Evolutionary conservation across 768 basidiomycete genomes (phyloP).

Genomic region (Lyophyllum atratum): DNA sequence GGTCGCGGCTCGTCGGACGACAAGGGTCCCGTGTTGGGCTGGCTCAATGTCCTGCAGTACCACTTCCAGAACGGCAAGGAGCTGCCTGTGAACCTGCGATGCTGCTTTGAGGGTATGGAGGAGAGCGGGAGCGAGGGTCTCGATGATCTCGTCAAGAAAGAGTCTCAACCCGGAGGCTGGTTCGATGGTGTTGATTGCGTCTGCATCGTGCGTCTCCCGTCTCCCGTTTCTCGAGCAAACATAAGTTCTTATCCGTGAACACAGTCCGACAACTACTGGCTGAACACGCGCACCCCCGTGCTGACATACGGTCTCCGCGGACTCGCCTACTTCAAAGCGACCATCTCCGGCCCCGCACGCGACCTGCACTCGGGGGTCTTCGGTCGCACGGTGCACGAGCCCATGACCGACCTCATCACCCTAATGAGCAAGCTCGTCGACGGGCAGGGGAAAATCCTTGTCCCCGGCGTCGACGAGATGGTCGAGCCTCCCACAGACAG

Average conservation of each 20-base stretch:
- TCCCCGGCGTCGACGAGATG: conserved; percentile 88
- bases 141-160: conserved; percentile 80
- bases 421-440: conserved; percentile 87
- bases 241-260: not conserved
- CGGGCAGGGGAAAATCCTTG: conserved; percentile 75
- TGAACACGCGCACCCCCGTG: conserved; percentile 77
- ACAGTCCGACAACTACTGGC: conserved; percentile 94
- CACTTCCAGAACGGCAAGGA: conserved; percentile 65
- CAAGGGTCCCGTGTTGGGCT: conserved; percentile 87
- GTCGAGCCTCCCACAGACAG: conserved; percentile 71
- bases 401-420: conserved; percentile 90
- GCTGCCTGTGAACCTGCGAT: conserved; percentile 86
- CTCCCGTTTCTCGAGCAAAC: not conserved
- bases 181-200: conserved; percentile 90
- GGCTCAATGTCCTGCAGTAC: conserved; percentile 89
- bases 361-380: conserved; percentile 93
- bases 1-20: conserved; percentile 91
- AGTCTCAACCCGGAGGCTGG: conserved; percentile 73
- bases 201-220: conserved; percentile 72
- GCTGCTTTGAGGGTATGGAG: conserved; percentile 98
- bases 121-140: conserved; percentile 91
- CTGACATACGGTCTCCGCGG: conserved; percentile 91
- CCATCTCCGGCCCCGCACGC: conserved; percentile 78
- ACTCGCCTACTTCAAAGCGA: conserved; percentile 82
- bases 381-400: conserved; percentile 81